These are phyloP conservation scores for Chrysoporthe austroafricana DNA, from an alignment of 2,329 filamentous ascomycete species.

Conservation along the genomic window DNA sequence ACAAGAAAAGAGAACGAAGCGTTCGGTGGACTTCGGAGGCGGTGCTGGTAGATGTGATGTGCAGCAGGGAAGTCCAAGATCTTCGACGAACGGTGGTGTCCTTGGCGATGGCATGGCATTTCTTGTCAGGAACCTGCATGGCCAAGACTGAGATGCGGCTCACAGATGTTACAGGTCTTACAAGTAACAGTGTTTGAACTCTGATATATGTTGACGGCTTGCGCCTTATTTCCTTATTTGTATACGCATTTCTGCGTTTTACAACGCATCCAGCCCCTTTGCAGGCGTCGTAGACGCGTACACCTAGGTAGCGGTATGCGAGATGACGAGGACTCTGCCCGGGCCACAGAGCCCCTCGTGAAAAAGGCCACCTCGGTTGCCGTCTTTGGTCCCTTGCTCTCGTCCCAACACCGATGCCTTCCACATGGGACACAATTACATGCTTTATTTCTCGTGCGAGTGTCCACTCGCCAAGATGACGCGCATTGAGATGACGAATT, in stretches of 20 bases:
- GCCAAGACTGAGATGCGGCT: background rate
- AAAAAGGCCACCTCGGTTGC: background rate
- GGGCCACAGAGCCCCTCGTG: background rate
- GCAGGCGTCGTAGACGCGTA: conserved; percentile 1
- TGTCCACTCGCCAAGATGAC: background rate
- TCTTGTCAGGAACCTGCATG: background rate
- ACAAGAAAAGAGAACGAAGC: background rate
- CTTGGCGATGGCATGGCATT: background rate
- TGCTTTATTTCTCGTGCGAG: background rate
- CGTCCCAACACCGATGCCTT: background rate
- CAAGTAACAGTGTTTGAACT: background rate
- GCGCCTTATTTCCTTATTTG: background rate
- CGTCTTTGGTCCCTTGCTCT: background rate
- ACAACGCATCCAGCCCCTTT: background rate
- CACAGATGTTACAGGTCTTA: background rate
- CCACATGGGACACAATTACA: background rate
- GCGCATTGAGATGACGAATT: conserved; percentile 2
- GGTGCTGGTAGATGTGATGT: too few species aligned
- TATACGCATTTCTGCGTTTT: background rate
- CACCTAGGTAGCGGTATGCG: conserved; percentile 9
- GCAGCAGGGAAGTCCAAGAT: too few species aligned
- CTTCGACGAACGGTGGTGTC: background rate
- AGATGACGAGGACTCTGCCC: conserved; percentile 12
- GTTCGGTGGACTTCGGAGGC: background rate
- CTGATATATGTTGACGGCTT: background rate